Base-by-base conservation (phyloP, 495 filamentous ascomycete species). In the Aspergillus cristatus region DNA sequence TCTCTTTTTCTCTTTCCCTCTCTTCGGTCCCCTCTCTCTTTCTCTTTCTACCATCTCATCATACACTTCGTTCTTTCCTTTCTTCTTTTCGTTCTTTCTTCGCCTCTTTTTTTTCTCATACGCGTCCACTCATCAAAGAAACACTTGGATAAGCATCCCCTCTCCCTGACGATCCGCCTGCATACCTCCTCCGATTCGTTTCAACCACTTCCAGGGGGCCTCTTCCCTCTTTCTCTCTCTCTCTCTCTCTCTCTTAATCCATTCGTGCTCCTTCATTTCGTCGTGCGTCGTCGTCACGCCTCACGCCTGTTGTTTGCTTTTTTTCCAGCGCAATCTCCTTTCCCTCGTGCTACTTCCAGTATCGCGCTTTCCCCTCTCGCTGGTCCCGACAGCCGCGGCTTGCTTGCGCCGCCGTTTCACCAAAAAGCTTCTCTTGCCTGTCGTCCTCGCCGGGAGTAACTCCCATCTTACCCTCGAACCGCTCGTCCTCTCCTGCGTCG, bases 391-490 rank as follows among this genome's bases (percentile, higher is more conserved):
- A 6, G 28, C 11, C 11, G 28, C 28, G 28, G 13, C 12, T 30
- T 6, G 6, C 11, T 17, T 30, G 41, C 50, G 45, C 49, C 46
- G 47, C 47, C 35, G 46, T 54, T 54, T 54, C 50, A 54, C 28
- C 35, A 48, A n/a, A n/a, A n/a, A n/a, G 17, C 34, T 24, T 34
- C 31, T 40, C 28, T 18, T 36, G 25, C 40, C 30, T 16, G 38
- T 18, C 29, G 17, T 14, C 16, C 28, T 30, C 35, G 12, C 17
- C 24, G 32, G 11, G 20, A 13, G 14, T 7, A 17, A 14, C 15
- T 12, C 11, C 33, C 37, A 26, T 31, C 18, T 32, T 26, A 28
- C 20, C 22, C 14, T 35, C 33, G 31, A 42, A 14, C 13, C 44
- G 29, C 10, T 34, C 28, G 32, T 17, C 41, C 37, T 25, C 37